Evolutionary conservation across 306 rosid genomes (phyloP), one percentile per base, ranked within the genome.

Genomic region (Ormosia emarginata): DNA sequence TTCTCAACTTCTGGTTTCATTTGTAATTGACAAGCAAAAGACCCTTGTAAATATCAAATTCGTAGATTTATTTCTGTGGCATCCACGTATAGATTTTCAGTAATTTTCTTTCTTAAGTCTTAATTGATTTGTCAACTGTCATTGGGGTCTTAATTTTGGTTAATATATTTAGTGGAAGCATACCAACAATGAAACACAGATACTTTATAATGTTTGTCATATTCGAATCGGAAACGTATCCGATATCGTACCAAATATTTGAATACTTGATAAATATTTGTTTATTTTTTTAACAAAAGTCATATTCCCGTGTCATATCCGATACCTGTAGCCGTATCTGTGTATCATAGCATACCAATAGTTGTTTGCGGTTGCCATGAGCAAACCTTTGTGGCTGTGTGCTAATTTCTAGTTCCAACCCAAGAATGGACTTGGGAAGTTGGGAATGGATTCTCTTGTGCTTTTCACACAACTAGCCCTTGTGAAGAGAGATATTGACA

Each of bases 1-100:
- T 33, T 5, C 77, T 67, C 57, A 71, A 52, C 78, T 49, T 18
- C 17, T 47, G 65, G 8, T 37, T 58, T 47, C 53, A 62, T 63
- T 83, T 63, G 70, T 8, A 39, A 63, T 65, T 8, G 49, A 65
- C 56, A 63, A 41, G 39, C 17, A 64, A 65, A 32, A 17, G 43
- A 36, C 12, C 11, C 5, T 34, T 34, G 8, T 12, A 12, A 33
- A 13, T 32, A 61, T 61, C 7, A 62, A 62, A 12, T 33, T 62
- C 3, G 15, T 62, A 32, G 1, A 61, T 32, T 34, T 53, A 53
- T 61, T 5, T 29, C 3, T 59, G 15, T 59, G 66, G 18, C 17
- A 50, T 15, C 9, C 29, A 66, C 50, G 12, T 66, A 32, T 75
- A 39, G 15, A 34, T 13, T 58, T 66, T 79, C 44, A 14, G 49